phyloP scores from a whole-genome alignment of 371 early-diverging fungal species.

The Rhizopus stolonifer region DNA sequence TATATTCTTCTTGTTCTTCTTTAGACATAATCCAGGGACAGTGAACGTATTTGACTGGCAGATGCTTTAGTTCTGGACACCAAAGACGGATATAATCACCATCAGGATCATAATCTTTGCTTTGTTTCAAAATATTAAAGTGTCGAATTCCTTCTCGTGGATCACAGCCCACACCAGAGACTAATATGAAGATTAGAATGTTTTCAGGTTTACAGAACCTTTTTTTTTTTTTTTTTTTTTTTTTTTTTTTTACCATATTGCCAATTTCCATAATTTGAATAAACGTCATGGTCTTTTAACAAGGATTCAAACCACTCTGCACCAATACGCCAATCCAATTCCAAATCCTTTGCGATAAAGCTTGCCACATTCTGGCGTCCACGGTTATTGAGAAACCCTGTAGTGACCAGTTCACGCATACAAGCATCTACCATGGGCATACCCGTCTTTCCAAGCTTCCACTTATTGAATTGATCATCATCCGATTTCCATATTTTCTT shows the following conservation, averaged over 20 bases:
- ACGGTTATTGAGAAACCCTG: constrained; percentile 48
- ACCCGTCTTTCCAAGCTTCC: constrained; percentile 42
- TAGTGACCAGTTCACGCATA: constrained; percentile 39
- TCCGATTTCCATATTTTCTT: constrained; percentile 28
- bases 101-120: constrained; percentile 46
- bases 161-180: constrained; percentile 36
- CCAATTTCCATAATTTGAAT: constrained; percentile 54
- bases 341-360: constrained; percentile 39
- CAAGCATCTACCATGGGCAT: constrained; percentile 48
- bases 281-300: constrained; percentile 45
- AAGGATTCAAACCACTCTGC: constrained; percentile 47
- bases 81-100: constrained; percentile 41
- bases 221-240: too few relatives aligned
- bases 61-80: constrained; percentile 36
- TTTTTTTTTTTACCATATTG: constrained; percentile 32
- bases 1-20: constrained; percentile 16
- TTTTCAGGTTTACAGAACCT: too few relatives aligned
- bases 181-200: constrained; percentile 2
- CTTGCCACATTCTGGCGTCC: constrained; percentile 50
- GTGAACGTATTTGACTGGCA: constrained; percentile 25
- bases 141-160: constrained; percentile 37
- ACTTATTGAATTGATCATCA: constrained; percentile 20
- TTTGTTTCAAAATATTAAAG: constrained; percentile 51
- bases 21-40: constrained; percentile 36
- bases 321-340: constrained; percentile 42